Evolutionary conservation across 345 rosid species (phyloP), one percentile per base, ranked within the genome.

Genomic region (Ceriops decandra): DNA sequence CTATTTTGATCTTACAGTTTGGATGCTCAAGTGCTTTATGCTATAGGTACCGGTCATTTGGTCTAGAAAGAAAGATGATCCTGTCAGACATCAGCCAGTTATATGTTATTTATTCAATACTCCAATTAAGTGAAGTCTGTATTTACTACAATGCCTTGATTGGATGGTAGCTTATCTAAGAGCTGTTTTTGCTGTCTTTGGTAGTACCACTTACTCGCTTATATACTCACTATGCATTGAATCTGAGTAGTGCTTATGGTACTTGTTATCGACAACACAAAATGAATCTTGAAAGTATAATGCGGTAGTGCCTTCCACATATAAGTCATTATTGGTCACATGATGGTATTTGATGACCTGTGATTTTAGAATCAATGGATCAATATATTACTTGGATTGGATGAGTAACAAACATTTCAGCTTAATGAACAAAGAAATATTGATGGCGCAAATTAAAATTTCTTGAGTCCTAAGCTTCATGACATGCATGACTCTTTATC

Each of bases 401-500:
- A 17, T 24, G 26, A 35, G 19, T 6, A 16, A 5, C 9, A 27
- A 47, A 51, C 51, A 19, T 36, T 42, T 6, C 71, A 20, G 35
- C 0, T 4, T 35, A 33, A 17, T 26, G 17, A 16, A 7, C 17
- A 24, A 24, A 42, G 24, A 67, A 33, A 20, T 19, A 54, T 15
- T 26, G 17, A 24, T 13, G 28, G 57, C 16, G 24, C 51, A 19
- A 27, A 52, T 65, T 19, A 57, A 51, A 33, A 42, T 67, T 33
- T 65, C 11, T 60, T 24, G 4, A 51, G 20, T 53, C 28, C 57
- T 57, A 17, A 16, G 27, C 52, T 4, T n/a, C 20, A n/a, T 67
- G 56, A 56, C 21, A 52, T 53, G 51, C 60, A 53, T 59, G 54
- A 66, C 57, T 65, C 31, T 73, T 19, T 61, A 33, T 61, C 9